Conservation (phyloP, 768 basidiomycete genomes). For the Epithele typhae region DNA sequence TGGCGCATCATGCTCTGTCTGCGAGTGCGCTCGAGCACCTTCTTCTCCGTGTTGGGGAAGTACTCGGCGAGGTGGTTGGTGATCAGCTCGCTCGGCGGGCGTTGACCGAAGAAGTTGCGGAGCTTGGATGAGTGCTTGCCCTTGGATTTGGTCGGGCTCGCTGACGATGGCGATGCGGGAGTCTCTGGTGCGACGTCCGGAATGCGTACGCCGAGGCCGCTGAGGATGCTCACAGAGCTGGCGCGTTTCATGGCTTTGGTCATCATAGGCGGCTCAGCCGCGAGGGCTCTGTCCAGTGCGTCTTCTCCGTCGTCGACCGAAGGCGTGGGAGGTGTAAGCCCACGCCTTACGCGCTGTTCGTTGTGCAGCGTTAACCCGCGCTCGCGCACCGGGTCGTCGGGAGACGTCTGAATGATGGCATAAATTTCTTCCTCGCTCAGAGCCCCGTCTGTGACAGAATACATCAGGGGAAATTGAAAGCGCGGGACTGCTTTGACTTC, state of each 20-base stretch:
- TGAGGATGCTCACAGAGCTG: slow-evolving; percentile 91
- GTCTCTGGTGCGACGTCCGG: slow-evolving; percentile 62
- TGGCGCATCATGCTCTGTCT: slow-evolving; percentile 83
- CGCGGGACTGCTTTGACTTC: slow-evolving; percentile 19
- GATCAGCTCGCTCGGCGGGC: slow-evolving; percentile 96
- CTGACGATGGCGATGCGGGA: slow-evolving; percentile 29
- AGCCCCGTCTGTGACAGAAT: slow-evolving; percentile 49
- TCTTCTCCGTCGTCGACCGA: slow-evolving; percentile 38
- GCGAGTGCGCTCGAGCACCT: slow-evolving; percentile 82
- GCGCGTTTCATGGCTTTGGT: slow-evolving; percentile 76
- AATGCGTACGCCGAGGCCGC: slow-evolving; percentile 85
- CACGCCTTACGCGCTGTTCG: slow-evolving; percentile 35
- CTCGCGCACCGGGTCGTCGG: slow-evolving; percentile 75
- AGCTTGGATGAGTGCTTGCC: slow-evolving; percentile 52
- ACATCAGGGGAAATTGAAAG: neutral
- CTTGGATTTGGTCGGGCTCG: slow-evolving; percentile 29
- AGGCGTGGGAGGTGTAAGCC: slow-evolving; percentile 36
- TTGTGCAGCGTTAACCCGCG: slow-evolving; percentile 73
- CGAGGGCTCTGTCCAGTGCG: slow-evolving; percentile 11
- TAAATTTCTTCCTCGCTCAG: slow-evolving; percentile 80
- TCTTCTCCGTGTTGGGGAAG: slow-evolving; percentile 93
- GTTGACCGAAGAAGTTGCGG: slow-evolving; percentile 96
- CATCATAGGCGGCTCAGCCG: slow-evolving; percentile 16
- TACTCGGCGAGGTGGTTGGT: slow-evolving; percentile 91
- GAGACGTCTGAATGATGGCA: slow-evolving; percentile 76